Conservation (phyloP, 2,329 filamentous ascomycete species). For the Thelonectria blattea region DNA sequence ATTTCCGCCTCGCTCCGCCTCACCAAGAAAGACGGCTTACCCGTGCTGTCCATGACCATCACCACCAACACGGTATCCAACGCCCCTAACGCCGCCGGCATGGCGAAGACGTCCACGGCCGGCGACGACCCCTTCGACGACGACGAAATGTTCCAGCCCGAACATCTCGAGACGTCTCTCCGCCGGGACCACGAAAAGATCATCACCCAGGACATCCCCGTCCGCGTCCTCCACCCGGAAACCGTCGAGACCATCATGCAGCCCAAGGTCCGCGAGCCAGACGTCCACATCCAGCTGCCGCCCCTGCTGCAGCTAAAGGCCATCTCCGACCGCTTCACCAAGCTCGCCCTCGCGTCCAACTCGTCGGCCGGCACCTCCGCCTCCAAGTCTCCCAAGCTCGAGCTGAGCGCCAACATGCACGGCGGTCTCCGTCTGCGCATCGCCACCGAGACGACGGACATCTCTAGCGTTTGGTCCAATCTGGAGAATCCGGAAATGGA, state of each 20-base stretch:
- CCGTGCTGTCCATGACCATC: constrained; percentile 88
- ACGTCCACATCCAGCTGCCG: constrained; percentile 91
- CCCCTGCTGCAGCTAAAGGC: constrained; percentile 87
- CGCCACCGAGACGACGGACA: constrained; percentile 81
- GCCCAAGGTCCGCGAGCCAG: constrained; percentile 86
- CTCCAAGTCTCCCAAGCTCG: constrained; percentile 69
- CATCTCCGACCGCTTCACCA: constrained; percentile 95
- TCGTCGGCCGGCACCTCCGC: constrained; percentile 50
- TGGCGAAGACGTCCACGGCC: constrained; percentile 34
- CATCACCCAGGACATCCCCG: constrained; percentile 95
- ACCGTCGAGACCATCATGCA: constrained; percentile 94
- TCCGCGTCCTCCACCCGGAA: constrained; percentile 82
- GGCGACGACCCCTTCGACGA: constrained; percentile 49
- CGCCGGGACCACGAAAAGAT: constrained; percentile 83
- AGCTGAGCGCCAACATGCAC: constrained; percentile 93
- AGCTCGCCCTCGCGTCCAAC: constrained; percentile 67
- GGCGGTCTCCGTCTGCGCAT: constrained; percentile 82
- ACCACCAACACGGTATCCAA: constrained; percentile 71
- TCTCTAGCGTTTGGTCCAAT: constrained; percentile 84
- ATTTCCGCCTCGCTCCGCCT: constrained; percentile 84
- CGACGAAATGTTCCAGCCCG: constrained; percentile 54
- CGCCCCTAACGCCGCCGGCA: constrained; percentile 43
- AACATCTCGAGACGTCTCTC: constrained; percentile 62
- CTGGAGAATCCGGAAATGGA: constrained; percentile 89
- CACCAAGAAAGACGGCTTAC: constrained; percentile 89